Conservation (phyloP, 352 stramenopile species). For the Phytophthora lateralis region DNA sequence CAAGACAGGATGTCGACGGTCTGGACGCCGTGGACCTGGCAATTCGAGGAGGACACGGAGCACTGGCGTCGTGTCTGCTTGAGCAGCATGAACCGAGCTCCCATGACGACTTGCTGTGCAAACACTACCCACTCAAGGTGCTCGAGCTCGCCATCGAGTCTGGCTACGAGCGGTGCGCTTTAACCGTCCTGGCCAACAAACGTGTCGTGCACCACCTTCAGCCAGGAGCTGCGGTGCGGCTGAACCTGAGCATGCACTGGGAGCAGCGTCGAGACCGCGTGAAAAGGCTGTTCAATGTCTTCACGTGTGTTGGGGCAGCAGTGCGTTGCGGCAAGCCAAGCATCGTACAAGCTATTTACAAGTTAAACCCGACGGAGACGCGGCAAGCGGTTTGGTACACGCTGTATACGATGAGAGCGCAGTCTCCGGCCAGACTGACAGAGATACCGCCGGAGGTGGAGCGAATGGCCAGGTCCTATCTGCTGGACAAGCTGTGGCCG, state of each 20-base stretch:
- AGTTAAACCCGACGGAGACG: conserved; percentile 16
- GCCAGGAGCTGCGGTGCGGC: conserved; percentile 2
- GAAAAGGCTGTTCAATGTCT: conserved; percentile 20
- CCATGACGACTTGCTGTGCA: conserved; percentile 14
- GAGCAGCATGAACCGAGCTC: not conserved
- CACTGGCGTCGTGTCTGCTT: conserved; percentile 16
- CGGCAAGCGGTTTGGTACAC: conserved; percentile 17
- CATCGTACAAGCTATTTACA: conserved; percentile 10
- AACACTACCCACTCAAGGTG: conserved; percentile 19
- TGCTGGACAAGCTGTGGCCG: not conserved
- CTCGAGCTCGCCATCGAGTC: conserved; percentile 26
- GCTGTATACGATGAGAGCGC: conserved; percentile 4
- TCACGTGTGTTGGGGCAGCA: conserved; percentile 17
- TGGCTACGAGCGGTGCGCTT: conserved; percentile 8
- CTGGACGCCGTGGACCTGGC: conserved; percentile 21
- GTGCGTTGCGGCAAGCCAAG: conserved; percentile 11
- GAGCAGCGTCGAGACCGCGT: conserved; percentile 2
- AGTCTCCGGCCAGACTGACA: not conserved
- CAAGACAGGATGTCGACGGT: conserved; percentile 5
- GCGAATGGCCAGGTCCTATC: conserved; percentile 2
- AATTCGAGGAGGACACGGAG: conserved; percentile 18
- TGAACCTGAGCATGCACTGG: conserved; percentile 18
- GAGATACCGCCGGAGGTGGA: not conserved
- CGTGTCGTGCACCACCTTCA: conserved; percentile 10
- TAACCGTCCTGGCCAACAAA: conserved; percentile 6